A percentile compares a stretch with the other conserved stretches of the same genome.
These are phyloP conservation scores for Paramecium bursaria DNA, from an alignment of 73 alveolate genomes.

Conservation along the genomic window DNA sequence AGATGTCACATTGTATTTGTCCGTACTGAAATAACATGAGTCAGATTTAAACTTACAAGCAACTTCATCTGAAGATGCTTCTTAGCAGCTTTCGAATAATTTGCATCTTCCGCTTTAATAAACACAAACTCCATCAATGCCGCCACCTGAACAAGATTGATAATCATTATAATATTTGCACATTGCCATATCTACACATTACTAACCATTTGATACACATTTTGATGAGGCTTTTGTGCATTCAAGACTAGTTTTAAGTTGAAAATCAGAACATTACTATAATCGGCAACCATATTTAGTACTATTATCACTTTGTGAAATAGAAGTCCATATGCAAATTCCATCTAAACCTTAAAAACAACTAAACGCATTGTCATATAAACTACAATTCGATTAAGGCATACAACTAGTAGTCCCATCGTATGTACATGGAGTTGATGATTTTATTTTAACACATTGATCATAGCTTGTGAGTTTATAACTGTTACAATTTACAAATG, in stretches of 20 bases:
- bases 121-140: slow-evolving; percentile 44
- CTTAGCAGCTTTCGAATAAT: background rate
- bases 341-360: slow-evolving; percentile 48
- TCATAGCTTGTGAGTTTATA: background rate
- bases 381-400: background rate
- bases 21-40: slow-evolving; percentile 8
- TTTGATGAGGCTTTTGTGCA: background rate
- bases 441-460: slow-evolving; percentile 3
- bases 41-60: slow-evolving; percentile 2
- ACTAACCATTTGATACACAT: slow-evolving; percentile 19
- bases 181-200: background rate
- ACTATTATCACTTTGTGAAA: slow-evolving; percentile 2
- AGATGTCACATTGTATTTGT: no score
- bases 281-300: slow-evolving; percentile 10
- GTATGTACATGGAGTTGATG: slow-evolving; percentile 14
- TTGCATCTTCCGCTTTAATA: slow-evolving; percentile 1
- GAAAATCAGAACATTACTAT: background rate
- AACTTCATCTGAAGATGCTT: background rate
- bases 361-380: background rate
- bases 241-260: background rate
- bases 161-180: background rate
- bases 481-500: slow-evolving; percentile 19
- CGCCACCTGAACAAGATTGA: slow-evolving; percentile 35
- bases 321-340: slow-evolving; percentile 9
- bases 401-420: slow-evolving; percentile 41